Percentiles rank a stretch among this genome's conserved stretches.
Conservation (phyloP, 495 filamentous ascomycete species). For the Penicillium roqueforti region DNA sequence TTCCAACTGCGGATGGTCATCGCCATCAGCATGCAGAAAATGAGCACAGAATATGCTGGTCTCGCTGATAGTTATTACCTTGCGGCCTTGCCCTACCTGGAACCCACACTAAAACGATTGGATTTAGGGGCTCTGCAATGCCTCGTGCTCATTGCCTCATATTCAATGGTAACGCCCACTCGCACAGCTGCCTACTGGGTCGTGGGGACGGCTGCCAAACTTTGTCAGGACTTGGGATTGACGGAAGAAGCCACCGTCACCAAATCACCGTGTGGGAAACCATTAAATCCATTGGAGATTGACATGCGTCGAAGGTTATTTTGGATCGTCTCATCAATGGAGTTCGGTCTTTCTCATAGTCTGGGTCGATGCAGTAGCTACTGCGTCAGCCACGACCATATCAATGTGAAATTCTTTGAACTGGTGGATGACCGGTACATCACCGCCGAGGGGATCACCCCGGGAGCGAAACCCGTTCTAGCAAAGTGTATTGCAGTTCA, state of each 20-base stretch:
- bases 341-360: constrained; percentile 79
- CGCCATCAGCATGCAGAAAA: constrained; percentile 86
- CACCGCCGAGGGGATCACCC: constrained; percentile 66
- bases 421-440: constrained; percentile 76
- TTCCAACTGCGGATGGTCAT: constrained; percentile 85
- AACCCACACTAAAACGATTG: constrained; percentile 71
- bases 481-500: constrained; percentile 86
- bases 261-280: constrained; percentile 43
- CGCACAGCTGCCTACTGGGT: constrained; percentile 88
- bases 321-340: constrained; percentile 82
- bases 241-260: constrained; percentile 80
- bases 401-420: constrained; percentile 79
- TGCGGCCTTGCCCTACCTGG: constrained; percentile 74
- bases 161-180: constrained; percentile 87
- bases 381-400: constrained; percentile 69
- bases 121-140: constrained; percentile 88
- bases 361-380: constrained; percentile 81
- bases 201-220: constrained; percentile 74
- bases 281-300: constrained; percentile 61
- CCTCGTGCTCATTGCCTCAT: constrained; percentile 79
- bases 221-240: constrained; percentile 81
- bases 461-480: constrained; percentile 59
- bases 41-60: constrained; percentile 74
- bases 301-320: constrained; percentile 85
- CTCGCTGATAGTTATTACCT: constrained; percentile 90